Evolutionary conservation across 2,329 filamentous ascomycete genomes (phyloP).

Genomic region (Scedosporium dehoogii): DNA sequence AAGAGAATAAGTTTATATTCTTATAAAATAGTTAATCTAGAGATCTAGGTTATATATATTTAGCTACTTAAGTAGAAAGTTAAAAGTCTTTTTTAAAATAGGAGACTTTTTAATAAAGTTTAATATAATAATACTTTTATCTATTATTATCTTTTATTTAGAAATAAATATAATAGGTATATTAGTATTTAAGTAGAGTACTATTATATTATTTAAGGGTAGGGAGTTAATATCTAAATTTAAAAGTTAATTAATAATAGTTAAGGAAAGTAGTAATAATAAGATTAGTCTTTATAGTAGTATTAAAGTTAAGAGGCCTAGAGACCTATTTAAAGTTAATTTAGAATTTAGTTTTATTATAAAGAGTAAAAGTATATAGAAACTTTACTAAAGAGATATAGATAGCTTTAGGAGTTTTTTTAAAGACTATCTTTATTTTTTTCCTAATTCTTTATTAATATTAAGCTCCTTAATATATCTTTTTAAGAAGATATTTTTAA

Average conservation of each 20-base stretch:
- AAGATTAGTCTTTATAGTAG: neutral
- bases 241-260: neutral
- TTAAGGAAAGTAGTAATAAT: neutral
- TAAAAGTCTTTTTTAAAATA: too few relatives aligned
- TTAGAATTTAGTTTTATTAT: neutral
- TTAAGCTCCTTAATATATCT: too few relatives aligned
- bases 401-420: neutral
- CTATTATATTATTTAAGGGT: too few relatives aligned
- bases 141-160: neutral
- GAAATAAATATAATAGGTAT: neutral
- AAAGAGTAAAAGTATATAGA: neutral
- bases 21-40: too few relatives aligned
- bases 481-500: neutral
- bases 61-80: too few relatives aligned
- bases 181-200: neutral
- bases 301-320: neutral
- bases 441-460: too few relatives aligned
- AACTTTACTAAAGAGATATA: neutral
- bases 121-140: too few relatives aligned
- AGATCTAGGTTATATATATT: too few relatives aligned
- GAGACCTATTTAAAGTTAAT: neutral
- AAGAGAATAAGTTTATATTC: too few relatives aligned
- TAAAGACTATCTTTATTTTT: too few relatives aligned
- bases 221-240: neutral
- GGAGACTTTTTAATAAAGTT: too few relatives aligned